Base-by-base conservation (phyloP, 148 eudicot genomes). In the Cornus suecica region DNA sequence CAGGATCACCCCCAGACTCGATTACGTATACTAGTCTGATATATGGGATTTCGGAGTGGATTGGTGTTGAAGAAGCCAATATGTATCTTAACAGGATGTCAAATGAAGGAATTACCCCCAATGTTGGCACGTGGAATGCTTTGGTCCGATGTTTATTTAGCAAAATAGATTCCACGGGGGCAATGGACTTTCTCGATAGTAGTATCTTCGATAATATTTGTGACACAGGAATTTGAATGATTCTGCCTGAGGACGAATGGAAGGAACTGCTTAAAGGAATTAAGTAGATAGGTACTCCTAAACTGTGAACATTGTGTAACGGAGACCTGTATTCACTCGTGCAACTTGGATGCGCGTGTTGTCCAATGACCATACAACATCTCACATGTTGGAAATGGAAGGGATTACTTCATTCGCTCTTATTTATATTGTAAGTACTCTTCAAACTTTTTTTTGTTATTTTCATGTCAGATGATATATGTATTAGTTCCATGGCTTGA, bases 1-100 rank as follows among this genome's bases (percentile, higher is more conserved):
- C 41, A 10, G 83, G 82, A 25, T 81, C 72, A 68, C 65, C 23
- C 0, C 88, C 89, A 7, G 85, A 88, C 78, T 51, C 84, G 71
- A 71, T 87, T 75, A 74, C 92, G n/a, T 91, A 86, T 74, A 88
- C 86, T n/a, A 82, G 88, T 86, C 72, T 94, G 24, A 73, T 94
- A 68, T 67, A 51, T 68, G 94, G 94, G 73, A 67, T 88, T 42
- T 85, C 88, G 69, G 86, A 82, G 65, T 62, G 45, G 74, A 56
- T 24, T 77, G 84, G 78, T 63, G 61, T 84, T 34, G 85, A 85
- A 77, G 84, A 81, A 75, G 91, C 87, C 13, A 64, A 37, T 66
- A 23, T 63, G 72, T 87, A 78, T 80, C 83, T 94, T 66, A 71
- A 69, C n/a, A 83, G 71, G 84, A 88, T 94, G 94, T 29, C 87